A percentile compares a stretch with the other conserved stretches of the same genome.
Conservation (phyloP, 2,329 filamentous ascomycete species). For the Pseudogymnoascus sp. region DNA sequence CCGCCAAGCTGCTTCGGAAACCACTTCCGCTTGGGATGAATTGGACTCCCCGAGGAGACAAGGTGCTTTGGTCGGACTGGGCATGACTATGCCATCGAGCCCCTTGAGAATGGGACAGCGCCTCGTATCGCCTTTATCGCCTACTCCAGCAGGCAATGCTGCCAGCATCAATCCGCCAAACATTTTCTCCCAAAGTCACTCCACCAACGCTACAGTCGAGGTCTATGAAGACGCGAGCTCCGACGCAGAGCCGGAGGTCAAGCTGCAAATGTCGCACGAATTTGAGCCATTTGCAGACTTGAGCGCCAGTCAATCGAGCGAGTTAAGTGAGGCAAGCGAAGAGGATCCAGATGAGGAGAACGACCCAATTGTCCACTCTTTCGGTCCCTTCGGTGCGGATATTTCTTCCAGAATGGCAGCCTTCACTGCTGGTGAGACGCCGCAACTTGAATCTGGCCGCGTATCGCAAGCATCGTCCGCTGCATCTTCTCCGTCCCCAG, state of each 20-base stretch:
- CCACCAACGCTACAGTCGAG: conserved; percentile 41
- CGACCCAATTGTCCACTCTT: conserved; percentile 85
- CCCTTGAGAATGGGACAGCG: conserved; percentile 47
- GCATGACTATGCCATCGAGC: conserved; percentile 48
- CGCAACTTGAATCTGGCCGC: conserved; percentile 17
- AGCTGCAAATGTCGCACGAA: conserved; percentile 19
- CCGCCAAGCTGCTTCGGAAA: conserved; percentile 36
- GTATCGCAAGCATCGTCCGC: conserved; percentile 22
- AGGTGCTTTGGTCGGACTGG: conserved; percentile 29
- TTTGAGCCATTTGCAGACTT: conserved; percentile 9
- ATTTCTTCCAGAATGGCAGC: conserved; percentile 75
- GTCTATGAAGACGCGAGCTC: conserved; percentile 65
- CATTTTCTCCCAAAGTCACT: conserved; percentile 33
- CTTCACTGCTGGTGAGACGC: conserved; percentile 53
- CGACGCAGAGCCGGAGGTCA: conserved; percentile 41
- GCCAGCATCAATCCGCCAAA: conserved; percentile 19
- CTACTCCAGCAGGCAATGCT: conserved; percentile 39
- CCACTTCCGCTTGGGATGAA: conserved; percentile 65
- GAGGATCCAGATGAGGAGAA: conserved; percentile 87
- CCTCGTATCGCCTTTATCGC: conserved; percentile 72
- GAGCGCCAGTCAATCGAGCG: conserved; percentile 37
- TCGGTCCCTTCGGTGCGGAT: conserved; percentile 82
- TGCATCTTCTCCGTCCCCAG: conserved; percentile 15
- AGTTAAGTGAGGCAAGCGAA: conserved; percentile 47
- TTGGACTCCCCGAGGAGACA: conserved; percentile 42